These are phyloP conservation scores for Geosmithia morbida DNA, from an alignment of 2,329 filamentous ascomycete genomes.

Conservation along the genomic window DNA sequence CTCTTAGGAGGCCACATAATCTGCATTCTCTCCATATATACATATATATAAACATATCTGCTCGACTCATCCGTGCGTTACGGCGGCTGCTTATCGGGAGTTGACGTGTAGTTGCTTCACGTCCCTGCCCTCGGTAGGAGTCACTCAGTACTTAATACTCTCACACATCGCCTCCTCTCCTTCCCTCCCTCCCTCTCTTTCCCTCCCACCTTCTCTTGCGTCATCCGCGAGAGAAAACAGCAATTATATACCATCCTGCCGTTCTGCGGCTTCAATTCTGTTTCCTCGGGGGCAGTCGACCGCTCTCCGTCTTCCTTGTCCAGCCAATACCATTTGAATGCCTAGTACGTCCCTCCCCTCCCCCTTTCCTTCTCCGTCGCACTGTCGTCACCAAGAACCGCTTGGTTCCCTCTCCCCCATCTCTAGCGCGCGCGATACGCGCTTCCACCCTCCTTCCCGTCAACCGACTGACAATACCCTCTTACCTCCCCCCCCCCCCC, in stretches of 20 bases:
- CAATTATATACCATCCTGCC: not conserved
- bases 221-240: not conserved
- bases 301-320: constrained; percentile 14
- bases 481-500: not conserved
- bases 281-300: constrained; percentile 10
- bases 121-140: not conserved
- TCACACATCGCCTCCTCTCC: not conserved
- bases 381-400: not conserved
- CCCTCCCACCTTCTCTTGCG: not conserved
- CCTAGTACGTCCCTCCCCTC: constrained; percentile 14
- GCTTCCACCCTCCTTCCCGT: constrained; percentile 5
- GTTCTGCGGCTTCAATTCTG: constrained; percentile 1
- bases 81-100: not conserved
- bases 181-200: not conserved
- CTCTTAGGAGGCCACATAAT: not conserved
- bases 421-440: constrained; percentile 4
- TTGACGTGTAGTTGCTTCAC: not conserved
- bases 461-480: constrained; percentile 12
- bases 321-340: constrained; percentile 18
- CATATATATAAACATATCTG: too few species aligned
- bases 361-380: not conserved
- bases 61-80: not conserved
- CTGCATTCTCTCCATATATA: not conserved
- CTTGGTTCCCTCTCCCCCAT: not conserved
- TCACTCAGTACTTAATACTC: not conserved